Base-by-base conservation (phyloP, 176 grass and related monocot genomes). In the Eragrostis curvula region DNA sequence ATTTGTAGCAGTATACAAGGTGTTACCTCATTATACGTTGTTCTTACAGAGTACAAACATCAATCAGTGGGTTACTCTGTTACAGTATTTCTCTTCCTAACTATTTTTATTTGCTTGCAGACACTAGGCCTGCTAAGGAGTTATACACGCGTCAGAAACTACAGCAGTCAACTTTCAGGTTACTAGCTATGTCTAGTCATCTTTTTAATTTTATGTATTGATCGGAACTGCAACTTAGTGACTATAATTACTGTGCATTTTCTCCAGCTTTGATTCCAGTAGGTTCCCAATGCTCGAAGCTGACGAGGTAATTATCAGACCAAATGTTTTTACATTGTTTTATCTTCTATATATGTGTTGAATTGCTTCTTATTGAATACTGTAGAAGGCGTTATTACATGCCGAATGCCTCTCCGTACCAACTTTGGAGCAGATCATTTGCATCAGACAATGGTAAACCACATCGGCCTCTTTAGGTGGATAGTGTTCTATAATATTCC, bases 391-490 rank as follows among this genome's bases (percentile, higher is more conserved):
- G 29, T 30, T 68, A 59, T 71, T 88, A 90, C 66, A 70, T 94
- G 79, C 83, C 89, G 39, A 90, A 88, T 82, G 66, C 77, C 21
- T 92, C 90, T 85, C 83, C 85, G 14, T 99, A 94, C 80, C 82
- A 88, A 86, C 71, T 87, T 21, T 99, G 91, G 90, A 96, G 93
- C 74, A 91, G 96, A 46, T 84, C 80, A 58, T 99, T 94, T 83
- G 80, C 96, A 86, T 99, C 96, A 61, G 96, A 99, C 39, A 86
- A 30, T 61, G 93, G 96, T 99, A 93, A 89, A 80, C 32, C 66
- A 50, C 58, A 65, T 8, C 32, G 68, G 27, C 17, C 18, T 74
- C 53, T 61, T 80, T 18, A 43, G 78, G 21, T 8, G 25, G 61
- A 43, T 57, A 59, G 70, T 49, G 6, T 49, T 74, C 66, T 64